These are phyloP conservation scores for Solanum hybrid DNA, from an alignment of 305 asterid species.

Conservation along the genomic window DNA sequence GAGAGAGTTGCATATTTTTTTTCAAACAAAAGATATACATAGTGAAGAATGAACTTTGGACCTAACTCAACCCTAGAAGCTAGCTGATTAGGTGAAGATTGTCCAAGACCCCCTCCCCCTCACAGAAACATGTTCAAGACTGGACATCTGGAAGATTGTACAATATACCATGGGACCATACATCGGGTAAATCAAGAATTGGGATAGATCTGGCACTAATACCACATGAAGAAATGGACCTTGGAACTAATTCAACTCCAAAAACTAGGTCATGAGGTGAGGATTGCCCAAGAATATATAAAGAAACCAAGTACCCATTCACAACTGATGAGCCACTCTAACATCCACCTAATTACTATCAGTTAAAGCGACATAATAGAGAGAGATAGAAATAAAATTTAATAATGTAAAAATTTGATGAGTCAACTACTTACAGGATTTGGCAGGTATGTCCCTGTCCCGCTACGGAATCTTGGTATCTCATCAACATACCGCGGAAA, in stretches of 20 bases:
- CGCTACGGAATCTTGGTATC: slow-evolving; percentile 80
- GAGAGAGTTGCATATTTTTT: neutral
- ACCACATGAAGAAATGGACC: neutral
- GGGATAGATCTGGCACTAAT: neutral
- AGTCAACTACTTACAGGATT: slow-evolving; percentile 72
- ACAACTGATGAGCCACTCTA: neutral
- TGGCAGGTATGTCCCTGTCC: slow-evolving; percentile 97
- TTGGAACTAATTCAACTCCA: neutral
- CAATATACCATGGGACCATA: neutral
- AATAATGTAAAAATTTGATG: neutral
- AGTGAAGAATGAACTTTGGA: neutral
- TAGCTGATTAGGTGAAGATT: neutral
- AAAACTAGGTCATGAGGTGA: neutral
- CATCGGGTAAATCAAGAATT: neutral
- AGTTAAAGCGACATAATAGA: neutral
- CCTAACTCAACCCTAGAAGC: neutral
- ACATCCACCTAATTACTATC: neutral
- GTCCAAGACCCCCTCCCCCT: neutral
- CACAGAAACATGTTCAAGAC: neutral
- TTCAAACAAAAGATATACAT: neutral
- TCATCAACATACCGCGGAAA: slow-evolving; percentile 63
- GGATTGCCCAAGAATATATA: neutral
- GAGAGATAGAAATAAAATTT: neutral
- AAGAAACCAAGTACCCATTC: neutral
- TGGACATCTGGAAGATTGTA: neutral